Conservation (phyloP, 768 basidiomycete genomes). For the Pleurotus giganteus region DNA sequence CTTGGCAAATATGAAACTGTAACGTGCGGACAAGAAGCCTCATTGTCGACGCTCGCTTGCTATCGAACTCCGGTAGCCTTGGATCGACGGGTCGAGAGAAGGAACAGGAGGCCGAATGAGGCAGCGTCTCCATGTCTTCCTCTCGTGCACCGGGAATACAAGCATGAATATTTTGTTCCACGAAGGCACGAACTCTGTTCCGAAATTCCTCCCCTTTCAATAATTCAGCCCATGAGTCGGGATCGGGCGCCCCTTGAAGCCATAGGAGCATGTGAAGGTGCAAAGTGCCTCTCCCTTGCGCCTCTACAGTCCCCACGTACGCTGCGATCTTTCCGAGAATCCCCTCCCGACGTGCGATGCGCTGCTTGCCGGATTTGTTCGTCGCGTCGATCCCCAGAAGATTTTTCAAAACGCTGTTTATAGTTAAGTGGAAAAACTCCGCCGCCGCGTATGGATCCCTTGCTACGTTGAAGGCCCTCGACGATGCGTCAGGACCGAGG, state of each 20-base stretch:
- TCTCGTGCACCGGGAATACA: conserved; percentile 28
- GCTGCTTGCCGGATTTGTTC: conserved; percentile 18
- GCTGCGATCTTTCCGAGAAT: conserved; percentile 18
- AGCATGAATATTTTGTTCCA: conserved; percentile 29
- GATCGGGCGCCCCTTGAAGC: conserved; percentile 18
- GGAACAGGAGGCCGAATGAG: conserved; percentile 24
- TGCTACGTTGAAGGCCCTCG: conserved; percentile 26
- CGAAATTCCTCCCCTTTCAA: conserved; percentile 27
- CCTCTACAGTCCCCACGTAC: conserved; percentile 25
- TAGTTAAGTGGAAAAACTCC: conserved; percentile 36
- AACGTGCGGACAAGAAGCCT: conserved; percentile 18
- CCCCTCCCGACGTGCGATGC: background rate
- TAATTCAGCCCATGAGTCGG: conserved; percentile 10
- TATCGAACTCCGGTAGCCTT: conserved; percentile 16
- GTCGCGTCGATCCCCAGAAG: conserved; percentile 32
- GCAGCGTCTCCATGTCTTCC: conserved; percentile 22
- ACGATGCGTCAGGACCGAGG: conserved; percentile 19
- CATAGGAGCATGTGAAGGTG: conserved; percentile 27
- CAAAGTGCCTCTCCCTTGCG: conserved; percentile 26
- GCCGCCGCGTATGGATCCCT: conserved; percentile 40
- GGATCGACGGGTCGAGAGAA: conserved; percentile 32
- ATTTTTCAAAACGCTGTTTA: conserved; percentile 25
- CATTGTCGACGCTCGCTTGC: conserved; percentile 18
- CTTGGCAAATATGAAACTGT: conserved; percentile 31
- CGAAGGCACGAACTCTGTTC: conserved; percentile 22